Evolutionary conservation across 768 basidiomycete genomes (phyloP), one percentile per base, ranked within the genome.

Genomic region (Phaeolepiota aurea): DNA sequence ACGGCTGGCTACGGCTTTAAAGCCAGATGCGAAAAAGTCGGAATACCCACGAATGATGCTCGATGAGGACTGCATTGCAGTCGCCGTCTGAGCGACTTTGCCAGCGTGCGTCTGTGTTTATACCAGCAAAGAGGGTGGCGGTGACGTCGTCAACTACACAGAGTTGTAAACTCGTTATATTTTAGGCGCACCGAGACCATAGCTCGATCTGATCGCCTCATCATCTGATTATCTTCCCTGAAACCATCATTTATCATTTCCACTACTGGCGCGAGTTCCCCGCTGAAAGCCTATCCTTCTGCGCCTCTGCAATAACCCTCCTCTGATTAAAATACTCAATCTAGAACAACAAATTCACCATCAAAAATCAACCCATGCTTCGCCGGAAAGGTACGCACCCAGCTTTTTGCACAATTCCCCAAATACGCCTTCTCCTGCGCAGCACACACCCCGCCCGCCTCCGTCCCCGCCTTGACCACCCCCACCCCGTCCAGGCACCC

Each of bases 321-420:
- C 91, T 78, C 57, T 89, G 86, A 65, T 96, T 94, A 54, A 97
- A 96, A 58, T 97, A 94, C 19, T 87, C 87, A 51, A 97, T 82
- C 93, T 97, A 49, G 22, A 32, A 34, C 43, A 39, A 15, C 20
- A 38, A 34, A 22, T n/a, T n/a, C n/a, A n/a, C n/a, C n/a, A n/a
- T n/a, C n/a, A n/a, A n/a, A n/a, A n/a, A 34, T 31, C 22, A 22
- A 48, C 41, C 13, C 22, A 22, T 7, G 19, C 30, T 41, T 36
- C 15, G 35, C n/a, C n/a, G n/a, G n/a, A n/a, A n/a, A n/a, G n/a
- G n/a, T 15, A 71, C 81, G 42, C 57, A 90, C 91, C 90, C 90
- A 94, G 61, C 90, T 92, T 60, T 78, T 82, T 2, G 87, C 88
- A 55, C 91, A 94, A 49, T 71, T 78, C 43, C 63, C 61, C 40